A percentile compares a stretch with the other conserved stretches of the same genome.
Evolutionary conservation across 805 yeast genomes (phyloP).

Genomic region (Saturnispora serradocipensis): DNA sequence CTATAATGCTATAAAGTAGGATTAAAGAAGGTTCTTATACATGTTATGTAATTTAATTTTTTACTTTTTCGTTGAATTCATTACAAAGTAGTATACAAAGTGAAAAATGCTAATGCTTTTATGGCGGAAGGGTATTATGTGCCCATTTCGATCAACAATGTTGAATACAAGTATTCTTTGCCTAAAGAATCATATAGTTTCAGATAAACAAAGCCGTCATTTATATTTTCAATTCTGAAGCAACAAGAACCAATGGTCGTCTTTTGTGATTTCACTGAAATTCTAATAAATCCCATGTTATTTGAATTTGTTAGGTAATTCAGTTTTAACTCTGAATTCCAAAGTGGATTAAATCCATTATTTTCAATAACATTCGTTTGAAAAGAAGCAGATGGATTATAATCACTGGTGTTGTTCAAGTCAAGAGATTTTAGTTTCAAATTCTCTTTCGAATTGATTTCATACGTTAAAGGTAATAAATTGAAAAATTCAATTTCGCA

Average conservation of each 20-base stretch:
- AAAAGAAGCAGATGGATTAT: slow-evolving; percentile 10
- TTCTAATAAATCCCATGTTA: slow-evolving; percentile 48
- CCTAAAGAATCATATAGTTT: slow-evolving; percentile 73
- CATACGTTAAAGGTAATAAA: slow-evolving; percentile 13
- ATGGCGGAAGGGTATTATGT: not conserved
- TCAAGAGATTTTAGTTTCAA: not conserved
- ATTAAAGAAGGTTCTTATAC: not conserved
- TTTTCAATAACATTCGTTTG: slow-evolving; percentile 34
- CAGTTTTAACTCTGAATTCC: slow-evolving; percentile 54
- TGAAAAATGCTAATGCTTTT: not conserved
- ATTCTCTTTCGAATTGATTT: not conserved
- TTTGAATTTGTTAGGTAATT: slow-evolving; percentile 27
- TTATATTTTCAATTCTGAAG: slow-evolving; percentile 51
- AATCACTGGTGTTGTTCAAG: not conserved
- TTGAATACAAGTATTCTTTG: slow-evolving; percentile 53
- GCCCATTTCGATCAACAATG: slow-evolving; percentile 30
- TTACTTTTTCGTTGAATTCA: not conserved
- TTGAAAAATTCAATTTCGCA: slow-evolving; percentile 56
- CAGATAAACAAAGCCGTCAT: slow-evolving; percentile 74
- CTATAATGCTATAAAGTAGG: not conserved
- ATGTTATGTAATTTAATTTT: not conserved
- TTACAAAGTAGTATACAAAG: not conserved
- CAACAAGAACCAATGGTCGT: slow-evolving; percentile 47
- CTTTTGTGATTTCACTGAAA: slow-evolving; percentile 34
- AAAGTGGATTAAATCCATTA: slow-evolving; percentile 83